Conservation (phyloP, 495 filamentous ascomycete genomes). For the Podospora didyma region DNA sequence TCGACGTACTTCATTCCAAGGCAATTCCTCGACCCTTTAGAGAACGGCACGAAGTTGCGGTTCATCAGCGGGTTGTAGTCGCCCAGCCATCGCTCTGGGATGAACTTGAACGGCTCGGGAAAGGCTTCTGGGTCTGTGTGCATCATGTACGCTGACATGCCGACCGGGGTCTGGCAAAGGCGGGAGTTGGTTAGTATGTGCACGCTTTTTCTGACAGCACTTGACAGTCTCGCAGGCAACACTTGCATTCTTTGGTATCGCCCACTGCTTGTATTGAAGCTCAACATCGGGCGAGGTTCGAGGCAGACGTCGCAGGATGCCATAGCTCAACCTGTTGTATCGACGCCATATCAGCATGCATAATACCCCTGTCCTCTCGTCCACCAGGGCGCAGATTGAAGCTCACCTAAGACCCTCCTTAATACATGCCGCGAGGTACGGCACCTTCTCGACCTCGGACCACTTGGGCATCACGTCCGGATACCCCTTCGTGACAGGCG, state of each 20-base stretch:
- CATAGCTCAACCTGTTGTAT: slow-evolving; percentile 10
- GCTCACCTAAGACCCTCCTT: slow-evolving; percentile 31
- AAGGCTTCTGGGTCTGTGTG: slow-evolving; percentile 34
- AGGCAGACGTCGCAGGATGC: slow-evolving; percentile 18
- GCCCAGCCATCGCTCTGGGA: slow-evolving; percentile 39
- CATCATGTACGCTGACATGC: slow-evolving; percentile 23
- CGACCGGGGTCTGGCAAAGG: slow-evolving; percentile 15
- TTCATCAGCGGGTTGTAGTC: slow-evolving; percentile 22
- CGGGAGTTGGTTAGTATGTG: too few species aligned
- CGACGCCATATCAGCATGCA: background rate
- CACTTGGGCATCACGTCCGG: slow-evolving; percentile 17
- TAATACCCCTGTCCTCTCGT: too few species aligned
- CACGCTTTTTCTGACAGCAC: too few species aligned
- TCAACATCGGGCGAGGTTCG: slow-evolving; percentile 21
- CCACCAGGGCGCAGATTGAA: too few species aligned
- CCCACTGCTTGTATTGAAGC: slow-evolving; percentile 19
- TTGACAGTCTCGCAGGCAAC: too few species aligned
- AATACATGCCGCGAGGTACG: slow-evolving; percentile 31
- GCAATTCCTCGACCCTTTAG: slow-evolving; percentile 13
- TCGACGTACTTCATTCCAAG: slow-evolving; percentile 18
- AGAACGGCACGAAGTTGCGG: slow-evolving; percentile 16
- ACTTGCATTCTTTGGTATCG: too few species aligned
- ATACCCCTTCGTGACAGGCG: slow-evolving; percentile 19
- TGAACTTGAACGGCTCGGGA: slow-evolving; percentile 29
- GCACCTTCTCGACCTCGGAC: slow-evolving; percentile 26